A percentile compares a stretch with the other conserved stretches of the same genome.
Conservation (phyloP, 495 filamentous ascomycete genomes). For the Annulohypoxylon maeteangense region DNA sequence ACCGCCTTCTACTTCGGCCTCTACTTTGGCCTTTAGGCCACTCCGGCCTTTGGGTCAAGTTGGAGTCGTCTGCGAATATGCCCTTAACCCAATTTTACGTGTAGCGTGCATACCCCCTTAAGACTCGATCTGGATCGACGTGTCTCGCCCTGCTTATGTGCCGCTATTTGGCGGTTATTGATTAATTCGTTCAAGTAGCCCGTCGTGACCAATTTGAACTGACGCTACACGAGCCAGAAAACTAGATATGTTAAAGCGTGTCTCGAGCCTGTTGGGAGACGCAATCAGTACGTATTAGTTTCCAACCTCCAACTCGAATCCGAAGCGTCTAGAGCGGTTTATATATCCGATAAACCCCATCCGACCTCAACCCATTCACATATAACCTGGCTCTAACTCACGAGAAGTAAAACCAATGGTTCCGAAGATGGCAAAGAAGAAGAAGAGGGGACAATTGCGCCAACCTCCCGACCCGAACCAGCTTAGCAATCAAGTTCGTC, state of each 20-base stretch:
- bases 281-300: constrained; percentile 1
- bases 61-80: constrained; percentile 4
- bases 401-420: constrained; percentile 1
- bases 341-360: constrained; percentile 26
- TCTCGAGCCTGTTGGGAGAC: constrained; percentile 27
- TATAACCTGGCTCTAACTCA: constrained; percentile 17
- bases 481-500: background rate
- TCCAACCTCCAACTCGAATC: background rate
- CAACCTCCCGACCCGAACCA: background rate
- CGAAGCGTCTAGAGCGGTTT: constrained; percentile 6
- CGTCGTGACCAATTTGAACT: constrained; percentile 5
- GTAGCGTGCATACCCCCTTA: constrained; percentile 5
- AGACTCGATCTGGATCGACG: background rate
- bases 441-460: constrained; percentile 18
- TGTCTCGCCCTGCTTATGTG: constrained; percentile 9
- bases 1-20: constrained; percentile 1
- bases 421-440: constrained; percentile 33
- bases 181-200: background rate
- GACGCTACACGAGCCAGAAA: constrained; percentile 4
- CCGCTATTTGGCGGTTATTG: constrained; percentile 13
- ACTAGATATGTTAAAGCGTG: constrained; percentile 27
- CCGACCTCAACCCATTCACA: background rate
- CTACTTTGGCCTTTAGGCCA: background rate
- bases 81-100: background rate
- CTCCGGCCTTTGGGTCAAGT: background rate